Percentiles rank a stretch among this genome's conserved stretches.
phyloP scores from a whole-genome alignment of 2,329 filamentous ascomycete genomes.

The Dryadomyces quercivorus region DNA sequence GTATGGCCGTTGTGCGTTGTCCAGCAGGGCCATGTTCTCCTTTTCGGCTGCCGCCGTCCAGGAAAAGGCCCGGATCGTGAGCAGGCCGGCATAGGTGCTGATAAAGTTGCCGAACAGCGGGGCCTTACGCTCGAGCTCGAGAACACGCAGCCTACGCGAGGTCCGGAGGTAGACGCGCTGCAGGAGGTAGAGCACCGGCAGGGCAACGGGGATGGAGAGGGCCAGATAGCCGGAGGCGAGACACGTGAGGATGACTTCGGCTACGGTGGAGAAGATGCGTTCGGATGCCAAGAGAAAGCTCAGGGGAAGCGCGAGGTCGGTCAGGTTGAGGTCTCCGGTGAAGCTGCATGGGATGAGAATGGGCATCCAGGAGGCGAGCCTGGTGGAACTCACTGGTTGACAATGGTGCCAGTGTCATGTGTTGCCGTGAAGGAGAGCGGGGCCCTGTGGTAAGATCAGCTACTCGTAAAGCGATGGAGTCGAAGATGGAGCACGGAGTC shows the following conservation, averaged over 20 bases:
- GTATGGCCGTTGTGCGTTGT: conserved; percentile 41
- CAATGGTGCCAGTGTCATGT: conserved; percentile 19
- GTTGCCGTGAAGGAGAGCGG: conserved; percentile 19
- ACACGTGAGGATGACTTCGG: conserved; percentile 32
- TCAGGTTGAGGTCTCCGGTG: not conserved
- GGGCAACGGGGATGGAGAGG: conserved; percentile 16
- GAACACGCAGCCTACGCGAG: conserved; percentile 35
- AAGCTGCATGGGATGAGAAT: not conserved
- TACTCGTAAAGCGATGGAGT: no score
- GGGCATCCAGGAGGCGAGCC: no score
- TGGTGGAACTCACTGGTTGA: conserved; percentile 17
- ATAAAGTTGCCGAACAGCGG: conserved; percentile 32
- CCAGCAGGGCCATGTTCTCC: conserved; percentile 33
- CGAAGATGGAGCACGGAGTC: no score
- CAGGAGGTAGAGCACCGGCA: conserved; percentile 31
- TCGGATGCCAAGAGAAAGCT: conserved; percentile 7
- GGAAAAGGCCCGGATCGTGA: conserved; percentile 40
- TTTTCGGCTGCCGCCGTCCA: conserved; percentile 33
- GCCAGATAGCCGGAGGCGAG: conserved; percentile 30
- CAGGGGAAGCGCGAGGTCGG: not conserved
- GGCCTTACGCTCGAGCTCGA: conserved; percentile 40
- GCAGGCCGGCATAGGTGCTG: conserved; percentile 34
- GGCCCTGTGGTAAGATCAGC: conserved; percentile 10
- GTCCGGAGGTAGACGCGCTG: conserved; percentile 39
- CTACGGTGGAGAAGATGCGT: conserved; percentile 15